Conservation (phyloP, 139 green algal genomes). For the Chlorella vulgaris region DNA sequence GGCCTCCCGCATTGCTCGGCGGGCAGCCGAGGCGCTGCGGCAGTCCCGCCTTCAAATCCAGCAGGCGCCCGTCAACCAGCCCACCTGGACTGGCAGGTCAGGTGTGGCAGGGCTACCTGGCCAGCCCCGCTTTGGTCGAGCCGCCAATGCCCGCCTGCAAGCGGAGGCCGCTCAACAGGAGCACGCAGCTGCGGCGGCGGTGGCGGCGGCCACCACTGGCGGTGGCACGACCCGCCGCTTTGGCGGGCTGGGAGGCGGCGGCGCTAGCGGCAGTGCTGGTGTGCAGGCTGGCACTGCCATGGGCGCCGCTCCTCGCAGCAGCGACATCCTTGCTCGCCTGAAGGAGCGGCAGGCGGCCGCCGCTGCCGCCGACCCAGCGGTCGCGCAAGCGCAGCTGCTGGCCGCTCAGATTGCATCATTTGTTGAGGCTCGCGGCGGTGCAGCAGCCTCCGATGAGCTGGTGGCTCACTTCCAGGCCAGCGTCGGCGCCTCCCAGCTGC, state of each 20-base stretch:
- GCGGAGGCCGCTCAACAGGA: not conserved
- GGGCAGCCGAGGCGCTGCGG: slow-evolving; percentile 75
- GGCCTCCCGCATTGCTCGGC: slow-evolving; percentile 58
- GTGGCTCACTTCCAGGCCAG: slow-evolving; percentile 60
- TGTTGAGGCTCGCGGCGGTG: slow-evolving; percentile 49
- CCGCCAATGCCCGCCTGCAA: slow-evolving; percentile 27
- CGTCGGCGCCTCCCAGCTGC: slow-evolving; percentile 49
- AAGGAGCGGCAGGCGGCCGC: slow-evolving; percentile 42
- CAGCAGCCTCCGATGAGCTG: slow-evolving; percentile 58
- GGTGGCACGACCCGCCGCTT: slow-evolving; percentile 11
- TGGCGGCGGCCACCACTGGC: not conserved
- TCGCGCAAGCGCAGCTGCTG: slow-evolving; percentile 46
- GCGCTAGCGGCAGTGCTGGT: not conserved
- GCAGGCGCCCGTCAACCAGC: slow-evolving; percentile 63
- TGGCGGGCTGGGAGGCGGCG: not conserved
- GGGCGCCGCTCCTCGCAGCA: slow-evolving; percentile 34
- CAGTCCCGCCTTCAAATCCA: slow-evolving; percentile 42
- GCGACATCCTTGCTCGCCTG: slow-evolving; percentile 61
- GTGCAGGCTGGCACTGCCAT: slow-evolving; percentile 16
- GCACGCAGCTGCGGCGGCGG: not conserved
- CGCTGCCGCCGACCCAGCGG: slow-evolving; percentile 12
- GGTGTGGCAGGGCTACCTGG: slow-evolving; percentile 48
- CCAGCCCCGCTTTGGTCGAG: slow-evolving; percentile 47
- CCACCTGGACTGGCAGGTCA: slow-evolving; percentile 89
- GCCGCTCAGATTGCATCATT: slow-evolving; percentile 59